A percentile compares a stretch with the other conserved stretches of the same genome.
Conservation (phyloP, 495 filamentous ascomycete species). For the Annulohypoxylon stygium region DNA sequence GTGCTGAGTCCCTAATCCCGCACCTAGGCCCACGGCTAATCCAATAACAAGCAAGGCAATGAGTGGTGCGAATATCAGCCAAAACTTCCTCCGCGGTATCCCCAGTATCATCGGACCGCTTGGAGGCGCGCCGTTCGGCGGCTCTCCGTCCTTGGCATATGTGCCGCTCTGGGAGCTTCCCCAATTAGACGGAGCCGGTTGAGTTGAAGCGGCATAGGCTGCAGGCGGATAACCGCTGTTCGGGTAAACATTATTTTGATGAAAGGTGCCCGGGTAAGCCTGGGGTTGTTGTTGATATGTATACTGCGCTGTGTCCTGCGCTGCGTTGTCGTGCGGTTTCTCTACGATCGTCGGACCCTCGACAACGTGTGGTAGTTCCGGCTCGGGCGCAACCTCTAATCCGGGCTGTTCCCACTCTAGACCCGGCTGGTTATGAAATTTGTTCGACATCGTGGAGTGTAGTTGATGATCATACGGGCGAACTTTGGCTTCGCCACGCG, state of each 20-base stretch:
- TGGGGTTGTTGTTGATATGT: constrained; percentile 21
- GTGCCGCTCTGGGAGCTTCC: constrained; percentile 33
- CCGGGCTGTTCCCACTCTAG: constrained; percentile 32
- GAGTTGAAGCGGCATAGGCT: constrained; percentile 18
- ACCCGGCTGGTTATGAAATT: constrained; percentile 19
- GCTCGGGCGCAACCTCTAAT: constrained; percentile 36
- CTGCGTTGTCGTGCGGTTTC: constrained; percentile 19
- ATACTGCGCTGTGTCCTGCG: constrained; percentile 22
- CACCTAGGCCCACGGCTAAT: constrained; percentile 51
- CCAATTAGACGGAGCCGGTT: constrained; percentile 22
- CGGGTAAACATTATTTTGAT: constrained; percentile 24
- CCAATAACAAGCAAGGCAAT: constrained; percentile 47
- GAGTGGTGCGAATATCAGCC: constrained; percentile 45
- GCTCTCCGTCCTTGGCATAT: constrained; percentile 6
- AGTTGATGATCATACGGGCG: constrained; percentile 12
- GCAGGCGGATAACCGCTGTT: constrained; percentile 26
- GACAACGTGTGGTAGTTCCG: constrained; percentile 31
- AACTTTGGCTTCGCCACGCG: constrained; percentile 22
- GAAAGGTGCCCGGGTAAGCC: constrained; percentile 2
- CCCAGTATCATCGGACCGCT: constrained; percentile 25
- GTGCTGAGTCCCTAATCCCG: constrained; percentile 31
- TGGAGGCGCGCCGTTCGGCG: constrained; percentile 19
- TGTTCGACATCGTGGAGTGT: constrained; percentile 20
- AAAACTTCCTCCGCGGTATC: constrained; percentile 42
- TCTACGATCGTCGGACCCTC: constrained; percentile 29